These are phyloP conservation scores for Malus hybrid DNA, from an alignment of 331 rosid species.

Conservation along the genomic window DNA sequence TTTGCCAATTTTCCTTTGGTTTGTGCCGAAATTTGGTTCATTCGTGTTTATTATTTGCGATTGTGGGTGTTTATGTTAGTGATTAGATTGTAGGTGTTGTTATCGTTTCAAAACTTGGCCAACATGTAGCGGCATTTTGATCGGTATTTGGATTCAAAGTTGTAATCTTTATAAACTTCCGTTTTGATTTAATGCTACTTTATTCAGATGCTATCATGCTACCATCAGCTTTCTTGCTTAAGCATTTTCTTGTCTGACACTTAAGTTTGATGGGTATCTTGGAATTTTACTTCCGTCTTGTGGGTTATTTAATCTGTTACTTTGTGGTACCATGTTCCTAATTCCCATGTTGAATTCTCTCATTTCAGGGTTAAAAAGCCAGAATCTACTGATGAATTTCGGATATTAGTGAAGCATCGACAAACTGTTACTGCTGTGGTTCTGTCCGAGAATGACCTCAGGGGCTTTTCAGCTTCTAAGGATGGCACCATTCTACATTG, in stretches of 20 bases:
- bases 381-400: conserved; percentile 48
- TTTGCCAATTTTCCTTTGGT: background rate
- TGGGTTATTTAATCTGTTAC: background rate
- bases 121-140: background rate
- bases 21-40: background rate
- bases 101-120: background rate
- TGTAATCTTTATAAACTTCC: background rate
- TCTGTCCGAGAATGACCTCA: conserved; percentile 67
- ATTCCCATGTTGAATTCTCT: background rate
- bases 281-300: background rate
- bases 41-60: background rate
- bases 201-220: background rate
- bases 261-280: background rate
- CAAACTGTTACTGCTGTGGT: conserved; percentile 76
- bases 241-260: background rate
- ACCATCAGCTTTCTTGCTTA: background rate
- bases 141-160: background rate
- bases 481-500: conserved; percentile 78
- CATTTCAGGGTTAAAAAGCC: conserved; percentile 52
- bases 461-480: conserved; percentile 92
- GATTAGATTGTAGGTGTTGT: background rate
- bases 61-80: background rate
- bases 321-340: background rate
- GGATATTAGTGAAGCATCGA: conserved; percentile 60
- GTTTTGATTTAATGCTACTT: background rate